Evolutionary conservation across 169 alveolate genomes (phyloP).

Genomic region (Plasmodium fragile): DNA sequence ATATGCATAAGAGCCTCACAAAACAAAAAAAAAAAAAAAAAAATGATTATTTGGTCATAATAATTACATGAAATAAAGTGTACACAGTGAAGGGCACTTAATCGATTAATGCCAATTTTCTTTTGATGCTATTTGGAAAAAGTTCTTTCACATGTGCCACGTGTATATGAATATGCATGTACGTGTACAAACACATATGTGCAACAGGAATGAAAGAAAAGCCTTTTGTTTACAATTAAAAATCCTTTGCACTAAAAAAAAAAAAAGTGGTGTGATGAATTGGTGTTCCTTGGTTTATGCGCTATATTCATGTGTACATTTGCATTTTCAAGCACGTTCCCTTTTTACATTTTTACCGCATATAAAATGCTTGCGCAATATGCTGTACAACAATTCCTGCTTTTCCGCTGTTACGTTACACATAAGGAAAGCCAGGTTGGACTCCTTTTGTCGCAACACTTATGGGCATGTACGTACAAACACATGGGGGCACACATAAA

Average conservation of each 20-base stretch:
- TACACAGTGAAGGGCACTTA: neutral
- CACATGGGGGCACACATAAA: neutral
- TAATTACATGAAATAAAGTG: neutral
- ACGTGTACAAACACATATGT: neutral
- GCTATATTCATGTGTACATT: neutral
- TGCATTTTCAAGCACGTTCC: neutral
- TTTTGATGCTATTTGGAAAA: neutral
- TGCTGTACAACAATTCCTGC: neutral
- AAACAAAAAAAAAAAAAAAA: neutral
- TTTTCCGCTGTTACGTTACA: neutral
- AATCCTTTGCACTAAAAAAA: neutral
- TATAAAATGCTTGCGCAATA: neutral
- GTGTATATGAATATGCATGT: neutral
- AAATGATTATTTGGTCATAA: neutral
- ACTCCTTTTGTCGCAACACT: neutral
- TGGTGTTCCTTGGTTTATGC: neutral
- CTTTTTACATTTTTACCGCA: neutral
- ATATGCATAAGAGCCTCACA: neutral
- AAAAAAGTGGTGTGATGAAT: neutral
- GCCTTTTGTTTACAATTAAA: neutral
- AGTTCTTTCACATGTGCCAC: neutral
- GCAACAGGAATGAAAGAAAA: neutral
- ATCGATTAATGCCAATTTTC: neutral
- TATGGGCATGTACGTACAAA: neutral
- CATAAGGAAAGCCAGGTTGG: neutral